phyloP scores from a whole-genome alignment of 2,329 filamentous ascomycete genomes.

The Sporothrix schenckii region DNA sequence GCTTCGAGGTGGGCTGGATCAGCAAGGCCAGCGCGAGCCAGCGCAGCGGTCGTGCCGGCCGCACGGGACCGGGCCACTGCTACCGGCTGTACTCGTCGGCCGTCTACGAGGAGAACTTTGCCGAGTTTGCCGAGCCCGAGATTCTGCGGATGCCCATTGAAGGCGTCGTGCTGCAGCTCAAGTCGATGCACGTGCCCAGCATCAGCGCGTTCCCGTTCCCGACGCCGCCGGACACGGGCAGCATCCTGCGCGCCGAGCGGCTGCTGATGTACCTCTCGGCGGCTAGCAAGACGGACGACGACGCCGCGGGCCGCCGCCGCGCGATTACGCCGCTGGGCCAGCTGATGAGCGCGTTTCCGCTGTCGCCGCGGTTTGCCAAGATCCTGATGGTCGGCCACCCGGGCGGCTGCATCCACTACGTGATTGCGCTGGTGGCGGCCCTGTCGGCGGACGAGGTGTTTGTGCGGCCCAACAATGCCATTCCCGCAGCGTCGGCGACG shows the following conservation, averaged over 20 bases:
- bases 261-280: slow-evolving; percentile 84
- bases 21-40: slow-evolving; percentile 96
- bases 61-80: slow-evolving; percentile 94
- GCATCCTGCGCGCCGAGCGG: slow-evolving; percentile 80
- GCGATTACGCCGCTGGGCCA: slow-evolving; percentile 78
- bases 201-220: slow-evolving; percentile 96
- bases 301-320: slow-evolving; percentile 46
- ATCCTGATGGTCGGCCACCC: slow-evolving; percentile 88
- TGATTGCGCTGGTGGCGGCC: slow-evolving; percentile 84
- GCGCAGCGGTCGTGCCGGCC: slow-evolving; percentile 87
- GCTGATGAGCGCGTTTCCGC: slow-evolving; percentile 83
- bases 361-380: slow-evolving; percentile 86
- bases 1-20: slow-evolving; percentile 93
- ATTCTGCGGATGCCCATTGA: slow-evolving; percentile 90
- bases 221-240: slow-evolving; percentile 77
- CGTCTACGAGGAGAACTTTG: slow-evolving; percentile 87
- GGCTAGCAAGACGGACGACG: slow-evolving; percentile 53
- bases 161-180: slow-evolving; percentile 88
- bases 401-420: slow-evolving; percentile 80
- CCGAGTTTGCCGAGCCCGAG: slow-evolving; percentile 83
- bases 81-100: slow-evolving; percentile 94
- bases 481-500: slow-evolving; percentile 56
- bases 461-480: slow-evolving; percentile 76
- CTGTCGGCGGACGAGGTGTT: slow-evolving; percentile 88
- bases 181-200: slow-evolving; percentile 88